These are phyloP conservation scores for Blumeriella jaapii DNA, from an alignment of 2,329 filamentous ascomycete genomes.

Conservation along the genomic window DNA sequence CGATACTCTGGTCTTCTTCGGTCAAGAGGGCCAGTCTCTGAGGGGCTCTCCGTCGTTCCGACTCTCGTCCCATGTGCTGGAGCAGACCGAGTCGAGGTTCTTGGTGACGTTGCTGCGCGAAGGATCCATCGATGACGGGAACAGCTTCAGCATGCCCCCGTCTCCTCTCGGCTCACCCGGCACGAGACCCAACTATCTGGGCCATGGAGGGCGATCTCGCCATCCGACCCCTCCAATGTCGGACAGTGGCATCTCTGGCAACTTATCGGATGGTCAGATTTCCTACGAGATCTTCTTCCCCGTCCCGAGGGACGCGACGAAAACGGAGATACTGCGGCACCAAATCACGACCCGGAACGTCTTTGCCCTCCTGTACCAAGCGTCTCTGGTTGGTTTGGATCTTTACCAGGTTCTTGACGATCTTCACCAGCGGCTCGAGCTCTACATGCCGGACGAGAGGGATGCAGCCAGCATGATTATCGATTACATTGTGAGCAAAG, in stretches of 20 bases:
- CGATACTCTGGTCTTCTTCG: slow-evolving; percentile 46
- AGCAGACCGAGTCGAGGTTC: slow-evolving; percentile 42
- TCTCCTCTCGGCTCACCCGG: slow-evolving; percentile 31
- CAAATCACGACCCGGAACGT: slow-evolving; percentile 46
- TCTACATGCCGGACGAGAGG: slow-evolving; percentile 42
- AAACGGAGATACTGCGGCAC: slow-evolving; percentile 39
- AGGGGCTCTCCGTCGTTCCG: slow-evolving; percentile 42
- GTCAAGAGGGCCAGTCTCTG: slow-evolving; percentile 28
- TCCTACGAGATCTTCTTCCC: slow-evolving; percentile 54
- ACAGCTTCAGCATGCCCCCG: slow-evolving; percentile 30
- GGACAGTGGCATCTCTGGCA: slow-evolving; percentile 8
- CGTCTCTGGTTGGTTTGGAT: slow-evolving; percentile 52
- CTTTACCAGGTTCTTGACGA: slow-evolving; percentile 45
- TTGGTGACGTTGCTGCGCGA: slow-evolving; percentile 43
- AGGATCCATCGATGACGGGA: slow-evolving; percentile 37
- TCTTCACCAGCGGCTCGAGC: slow-evolving; percentile 47
- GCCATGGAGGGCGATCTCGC: slow-evolving; percentile 8
- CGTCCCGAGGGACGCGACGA: slow-evolving; percentile 38
- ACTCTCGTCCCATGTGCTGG: slow-evolving; percentile 46
- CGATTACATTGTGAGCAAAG: slow-evolving; percentile 46
- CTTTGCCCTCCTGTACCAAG: slow-evolving; percentile 52
- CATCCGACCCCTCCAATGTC: slow-evolving; percentile 29
- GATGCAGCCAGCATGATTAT: slow-evolving; percentile 49
- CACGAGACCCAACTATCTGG: slow-evolving; percentile 13
- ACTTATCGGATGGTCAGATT: slow-evolving; percentile 40